Conservation (phyloP, 108 stramenopile genomes). For the Discostella pseudostelligera region DNA sequence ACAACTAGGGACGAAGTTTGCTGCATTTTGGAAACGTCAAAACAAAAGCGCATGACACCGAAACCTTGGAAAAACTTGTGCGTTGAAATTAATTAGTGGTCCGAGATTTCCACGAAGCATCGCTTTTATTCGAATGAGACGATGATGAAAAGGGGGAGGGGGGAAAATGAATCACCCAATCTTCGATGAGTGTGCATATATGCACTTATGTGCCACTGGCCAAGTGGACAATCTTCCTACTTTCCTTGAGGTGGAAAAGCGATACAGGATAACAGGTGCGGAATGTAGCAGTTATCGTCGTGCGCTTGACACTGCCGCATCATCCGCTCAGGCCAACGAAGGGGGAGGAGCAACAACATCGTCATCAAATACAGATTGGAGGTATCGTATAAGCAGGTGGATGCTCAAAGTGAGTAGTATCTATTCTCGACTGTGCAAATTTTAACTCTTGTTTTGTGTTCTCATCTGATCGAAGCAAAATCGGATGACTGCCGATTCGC, state of each 20-base stretch:
- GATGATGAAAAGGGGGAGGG: no score
- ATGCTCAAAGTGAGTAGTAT: constrained; percentile 24
- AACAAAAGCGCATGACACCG: no score
- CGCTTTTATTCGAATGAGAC: no score
- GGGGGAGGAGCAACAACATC: not conserved
- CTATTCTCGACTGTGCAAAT: constrained; percentile 1
- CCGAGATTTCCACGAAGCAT: no score
- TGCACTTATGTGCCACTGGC: constrained; percentile 11
- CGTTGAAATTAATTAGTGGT: no score
- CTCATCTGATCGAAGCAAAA: not conserved
- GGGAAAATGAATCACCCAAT: no score
- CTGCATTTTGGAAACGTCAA: no score
- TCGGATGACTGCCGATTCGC: no score
- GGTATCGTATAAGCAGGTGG: constrained; percentile 41
- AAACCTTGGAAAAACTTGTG: no score
- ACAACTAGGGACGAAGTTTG: no score
- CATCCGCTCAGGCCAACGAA: not conserved
- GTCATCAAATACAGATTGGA: constrained; percentile 26
- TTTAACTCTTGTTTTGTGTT: not conserved
- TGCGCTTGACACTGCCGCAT: constrained; percentile 17
- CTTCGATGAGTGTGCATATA: constrained; percentile 9
- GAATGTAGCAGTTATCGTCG: constrained; percentile 10
- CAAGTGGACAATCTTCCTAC: not conserved
- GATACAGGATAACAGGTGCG: not conserved
- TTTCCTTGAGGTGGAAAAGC: constrained; percentile 18